Evolutionary conservation across 345 rosid species (phyloP).

Genomic region (Pistacia integerrima): DNA sequence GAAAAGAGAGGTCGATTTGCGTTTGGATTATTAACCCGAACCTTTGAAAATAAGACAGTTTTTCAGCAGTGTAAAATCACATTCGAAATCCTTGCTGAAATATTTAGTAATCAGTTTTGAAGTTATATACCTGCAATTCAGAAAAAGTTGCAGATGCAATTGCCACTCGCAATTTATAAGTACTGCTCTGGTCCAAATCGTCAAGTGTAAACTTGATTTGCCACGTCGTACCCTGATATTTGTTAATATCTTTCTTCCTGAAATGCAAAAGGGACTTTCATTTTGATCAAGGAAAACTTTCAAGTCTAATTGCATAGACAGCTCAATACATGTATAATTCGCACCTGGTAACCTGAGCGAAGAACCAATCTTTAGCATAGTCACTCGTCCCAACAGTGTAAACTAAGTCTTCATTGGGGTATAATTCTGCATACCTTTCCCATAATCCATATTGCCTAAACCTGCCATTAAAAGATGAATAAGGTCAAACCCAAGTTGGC

Average conservation of each 20-base stretch:
- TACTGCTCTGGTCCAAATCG: slow-evolving; percentile 31
- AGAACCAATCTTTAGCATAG: slow-evolving; percentile 81
- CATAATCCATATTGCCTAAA: slow-evolving; percentile 87
- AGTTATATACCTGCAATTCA: slow-evolving; percentile 60
- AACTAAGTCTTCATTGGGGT: slow-evolving; percentile 64
- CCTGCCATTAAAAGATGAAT: slow-evolving; percentile 28
- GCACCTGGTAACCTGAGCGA: slow-evolving; percentile 74
- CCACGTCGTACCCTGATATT: slow-evolving; percentile 72
- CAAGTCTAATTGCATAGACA: too few species aligned
- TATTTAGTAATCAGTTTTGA: not conserved
- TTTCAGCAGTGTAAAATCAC: not conserved
- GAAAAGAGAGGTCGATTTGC: slow-evolving; percentile 49
- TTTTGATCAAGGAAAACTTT: not conserved
- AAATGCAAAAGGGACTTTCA: not conserved
- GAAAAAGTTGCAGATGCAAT: slow-evolving; percentile 72
- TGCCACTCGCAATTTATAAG: slow-evolving; percentile 65
- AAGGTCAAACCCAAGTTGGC: not conserved
- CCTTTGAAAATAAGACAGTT: slow-evolving; percentile 29
- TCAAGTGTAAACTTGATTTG: slow-evolving; percentile 63
- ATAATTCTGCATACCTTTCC: slow-evolving; percentile 81
- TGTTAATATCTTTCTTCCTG: slow-evolving; percentile 48
- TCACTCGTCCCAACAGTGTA: slow-evolving; percentile 69
- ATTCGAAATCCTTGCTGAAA: not conserved
- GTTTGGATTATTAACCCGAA: slow-evolving; percentile 56
- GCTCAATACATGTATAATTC: too few species aligned